phyloP scores from a whole-genome alignment of 306 rosid genomes.

The Malus fusca region DNA sequence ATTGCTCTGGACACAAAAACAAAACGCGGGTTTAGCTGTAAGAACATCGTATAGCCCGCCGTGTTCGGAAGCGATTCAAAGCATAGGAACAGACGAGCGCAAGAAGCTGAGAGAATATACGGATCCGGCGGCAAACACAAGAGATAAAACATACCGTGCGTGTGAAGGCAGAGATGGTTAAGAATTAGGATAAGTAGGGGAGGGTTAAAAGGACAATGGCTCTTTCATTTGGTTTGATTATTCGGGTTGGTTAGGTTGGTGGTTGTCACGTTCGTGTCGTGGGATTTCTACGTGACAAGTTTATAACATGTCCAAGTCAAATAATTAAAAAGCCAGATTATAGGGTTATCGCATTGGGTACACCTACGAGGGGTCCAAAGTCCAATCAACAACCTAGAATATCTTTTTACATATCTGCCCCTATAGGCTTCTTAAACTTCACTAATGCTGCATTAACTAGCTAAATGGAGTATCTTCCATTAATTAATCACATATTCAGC shows the following conservation, averaged over 20 bases:
- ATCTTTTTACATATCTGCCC: neutral
- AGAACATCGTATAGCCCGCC: conserved; percentile 48
- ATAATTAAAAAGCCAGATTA: neutral
- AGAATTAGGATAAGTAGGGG: conserved; percentile 10
- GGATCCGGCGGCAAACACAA: conserved; percentile 44
- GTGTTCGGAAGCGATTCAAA: conserved; percentile 3
- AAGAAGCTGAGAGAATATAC: conserved; percentile 6
- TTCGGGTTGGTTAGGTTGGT: conserved; percentile 53
- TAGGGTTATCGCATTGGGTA: neutral
- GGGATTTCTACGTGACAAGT: conserved; percentile 32
- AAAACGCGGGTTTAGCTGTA: conserved; percentile 5
- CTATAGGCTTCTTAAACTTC: too few relatives aligned
- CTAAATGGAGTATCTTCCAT: too few relatives aligned
- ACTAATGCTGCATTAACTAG: neutral
- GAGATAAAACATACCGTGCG: conserved; percentile 20
- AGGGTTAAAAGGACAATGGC: conserved; percentile 25
- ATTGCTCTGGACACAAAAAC: neutral
- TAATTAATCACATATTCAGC: too few relatives aligned
- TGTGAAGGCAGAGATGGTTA: conserved; percentile 25
- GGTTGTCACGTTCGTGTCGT: conserved; percentile 61
- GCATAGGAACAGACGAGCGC: conserved; percentile 19
- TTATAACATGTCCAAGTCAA: conserved; percentile 23
- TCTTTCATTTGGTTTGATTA: conserved; percentile 46
- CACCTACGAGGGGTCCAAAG: neutral
- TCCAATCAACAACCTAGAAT: too few relatives aligned